Evolutionary conservation across 202 grass and related monocot genomes (phyloP).

Genomic region (Panicum hallii): DNA sequence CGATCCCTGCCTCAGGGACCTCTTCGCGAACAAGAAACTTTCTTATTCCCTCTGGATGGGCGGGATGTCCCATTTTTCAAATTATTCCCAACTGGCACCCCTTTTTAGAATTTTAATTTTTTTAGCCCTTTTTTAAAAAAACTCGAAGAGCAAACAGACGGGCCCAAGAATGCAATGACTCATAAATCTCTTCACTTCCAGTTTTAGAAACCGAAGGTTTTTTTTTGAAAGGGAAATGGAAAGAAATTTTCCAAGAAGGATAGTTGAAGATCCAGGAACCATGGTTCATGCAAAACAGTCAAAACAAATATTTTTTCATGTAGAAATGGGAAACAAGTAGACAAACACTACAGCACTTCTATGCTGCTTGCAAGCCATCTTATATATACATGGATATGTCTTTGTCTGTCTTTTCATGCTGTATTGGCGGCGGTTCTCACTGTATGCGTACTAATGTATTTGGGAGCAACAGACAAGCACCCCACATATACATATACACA

Average conservation of each 20-base stretch:
- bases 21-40: too few species aligned
- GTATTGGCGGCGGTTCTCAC: too few species aligned
- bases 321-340: not conserved
- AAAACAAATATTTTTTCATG: not conserved
- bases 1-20: too few species aligned
- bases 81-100: too few species aligned
- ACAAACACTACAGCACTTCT: slow-evolving; percentile 37
- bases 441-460: not conserved
- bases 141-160: too few species aligned
- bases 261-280: not conserved
- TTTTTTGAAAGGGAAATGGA: too few species aligned
- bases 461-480: not conserved
- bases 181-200: not conserved
- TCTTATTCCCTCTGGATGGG: too few species aligned
- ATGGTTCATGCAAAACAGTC: not conserved
- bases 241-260: not conserved
- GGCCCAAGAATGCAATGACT: not conserved
- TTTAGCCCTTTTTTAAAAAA: too few species aligned
- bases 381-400: not conserved
- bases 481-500: not conserved
- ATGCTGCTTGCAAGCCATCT: slow-evolving; percentile 21
- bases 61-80: too few species aligned
- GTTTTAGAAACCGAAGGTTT: not conserved
- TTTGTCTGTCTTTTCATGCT: not conserved
- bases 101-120: too few species aligned